Percentiles rank a stretch among this genome's conserved stretches.
Evolutionary conservation across 208 protist species (phyloP).

Genomic region (Phytomonas serpens): DNA sequence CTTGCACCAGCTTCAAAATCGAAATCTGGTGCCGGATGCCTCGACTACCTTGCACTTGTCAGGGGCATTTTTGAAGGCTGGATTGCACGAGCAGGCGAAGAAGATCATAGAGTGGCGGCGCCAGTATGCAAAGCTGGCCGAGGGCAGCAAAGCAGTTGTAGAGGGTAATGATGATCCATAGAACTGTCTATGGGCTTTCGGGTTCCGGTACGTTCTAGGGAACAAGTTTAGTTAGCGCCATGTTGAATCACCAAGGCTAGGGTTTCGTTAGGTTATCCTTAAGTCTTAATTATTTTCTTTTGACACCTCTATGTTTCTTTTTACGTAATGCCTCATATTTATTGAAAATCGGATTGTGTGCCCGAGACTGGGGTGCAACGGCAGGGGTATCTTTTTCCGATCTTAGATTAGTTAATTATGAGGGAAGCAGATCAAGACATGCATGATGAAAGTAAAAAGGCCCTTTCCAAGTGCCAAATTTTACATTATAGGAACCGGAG

Average conservation of each 20-base stretch:
- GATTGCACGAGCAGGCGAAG: conserved; percentile 80
- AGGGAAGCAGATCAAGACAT: neutral
- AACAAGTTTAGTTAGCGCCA: neutral
- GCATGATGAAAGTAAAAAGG: neutral
- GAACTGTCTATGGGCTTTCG: neutral
- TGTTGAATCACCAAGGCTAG: neutral
- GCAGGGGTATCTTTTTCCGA: neutral
- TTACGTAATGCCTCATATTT: neutral
- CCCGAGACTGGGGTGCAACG: neutral
- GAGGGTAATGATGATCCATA: conserved; percentile 7
- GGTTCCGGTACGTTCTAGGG: neutral
- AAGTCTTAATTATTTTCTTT: neutral
- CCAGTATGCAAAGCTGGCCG: conserved; percentile 59
- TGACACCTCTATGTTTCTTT: neutral
- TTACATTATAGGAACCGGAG: neutral
- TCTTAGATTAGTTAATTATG: neutral
- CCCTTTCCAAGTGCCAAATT: neutral
- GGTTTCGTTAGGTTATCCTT: neutral
- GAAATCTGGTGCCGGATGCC: conserved; percentile 75
- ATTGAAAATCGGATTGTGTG: neutral
- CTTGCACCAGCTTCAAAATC: conserved; percentile 68
- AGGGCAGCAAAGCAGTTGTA: neutral
- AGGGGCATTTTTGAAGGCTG: conserved; percentile 72
- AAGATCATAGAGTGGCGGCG: conserved; percentile 83
- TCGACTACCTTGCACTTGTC: conserved; percentile 71